A percentile compares a stretch with the other conserved stretches of the same genome.
Conservation (phyloP, 164 flowering plant species). For the Umbellularia californica region DNA sequence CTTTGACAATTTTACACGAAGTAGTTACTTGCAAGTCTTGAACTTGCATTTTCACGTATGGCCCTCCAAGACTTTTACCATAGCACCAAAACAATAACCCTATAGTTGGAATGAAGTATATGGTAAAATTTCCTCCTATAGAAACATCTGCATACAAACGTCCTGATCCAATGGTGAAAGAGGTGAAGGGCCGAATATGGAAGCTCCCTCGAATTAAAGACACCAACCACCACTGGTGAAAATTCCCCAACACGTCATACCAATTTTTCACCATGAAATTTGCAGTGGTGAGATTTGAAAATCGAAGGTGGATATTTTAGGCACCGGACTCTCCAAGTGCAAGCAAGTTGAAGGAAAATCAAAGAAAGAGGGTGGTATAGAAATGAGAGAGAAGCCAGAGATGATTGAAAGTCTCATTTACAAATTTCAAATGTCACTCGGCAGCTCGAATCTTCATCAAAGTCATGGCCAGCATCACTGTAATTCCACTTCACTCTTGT, state of each 20-base stretch:
- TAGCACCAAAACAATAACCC: no score
- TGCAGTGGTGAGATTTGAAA: neutral
- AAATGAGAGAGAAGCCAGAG: neutral
- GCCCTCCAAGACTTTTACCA: fast-evolving
- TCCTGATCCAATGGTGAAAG: no score
- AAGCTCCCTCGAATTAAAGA: no score
- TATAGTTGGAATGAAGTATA: no score
- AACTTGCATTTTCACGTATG: no score
- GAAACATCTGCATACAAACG: no score
- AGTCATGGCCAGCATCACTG: neutral
- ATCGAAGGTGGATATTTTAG: neutral
- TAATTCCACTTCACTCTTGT: neutral
- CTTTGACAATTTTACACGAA: no score
- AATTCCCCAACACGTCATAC: no score
- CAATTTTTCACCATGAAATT: neutral
- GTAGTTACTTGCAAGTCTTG: no score
- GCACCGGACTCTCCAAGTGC: neutral
- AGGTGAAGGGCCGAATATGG: no score
- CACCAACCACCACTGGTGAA: no score
- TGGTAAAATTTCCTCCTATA: no score
- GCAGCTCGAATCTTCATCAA: neutral
- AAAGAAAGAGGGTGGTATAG: neutral
- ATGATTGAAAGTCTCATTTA: neutral
- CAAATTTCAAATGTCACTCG: neutral
- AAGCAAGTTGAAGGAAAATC: neutral